Percentiles rank a stretch among this genome's conserved stretches.
These are phyloP conservation scores for Diplodia intermedia DNA, from an alignment of 2,329 filamentous ascomycete genomes.

Conservation along the genomic window DNA sequence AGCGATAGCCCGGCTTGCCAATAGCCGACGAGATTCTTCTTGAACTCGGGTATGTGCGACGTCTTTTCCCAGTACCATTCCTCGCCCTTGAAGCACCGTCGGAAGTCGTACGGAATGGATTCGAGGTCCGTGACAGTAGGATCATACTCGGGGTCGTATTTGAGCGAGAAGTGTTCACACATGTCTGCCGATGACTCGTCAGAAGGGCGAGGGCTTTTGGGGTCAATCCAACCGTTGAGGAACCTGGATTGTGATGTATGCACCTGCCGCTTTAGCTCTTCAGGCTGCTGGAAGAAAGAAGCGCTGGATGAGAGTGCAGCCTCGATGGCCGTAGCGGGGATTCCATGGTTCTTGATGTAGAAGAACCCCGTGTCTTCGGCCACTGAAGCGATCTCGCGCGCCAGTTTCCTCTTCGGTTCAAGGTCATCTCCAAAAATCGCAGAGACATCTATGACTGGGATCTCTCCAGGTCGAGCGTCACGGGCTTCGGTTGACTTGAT, in stretches of 20 bases:
- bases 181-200: slow-evolving; percentile 43
- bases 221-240: slow-evolving; percentile 52
- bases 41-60: slow-evolving; percentile 57
- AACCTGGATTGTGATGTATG: slow-evolving; percentile 50
- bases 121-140: slow-evolving; percentile 51
- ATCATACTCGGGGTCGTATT: slow-evolving; percentile 59
- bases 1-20: slow-evolving; percentile 59
- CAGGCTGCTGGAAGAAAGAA: slow-evolving; percentile 43
- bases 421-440: slow-evolving; percentile 47
- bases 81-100: slow-evolving; percentile 46
- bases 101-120: slow-evolving; percentile 41
- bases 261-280: slow-evolving; percentile 47
- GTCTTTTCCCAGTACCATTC: slow-evolving; percentile 63
- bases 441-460: slow-evolving; percentile 44
- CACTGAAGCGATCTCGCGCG: slow-evolving; percentile 37
- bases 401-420: slow-evolving; percentile 50
- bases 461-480: slow-evolving; percentile 44
- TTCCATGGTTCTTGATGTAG: slow-evolving; percentile 38
- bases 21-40: slow-evolving; percentile 55
- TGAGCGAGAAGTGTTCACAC: slow-evolving; percentile 47
- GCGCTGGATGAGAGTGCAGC: slow-evolving; percentile 42
- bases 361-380: slow-evolving; percentile 35
- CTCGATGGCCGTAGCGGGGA: slow-evolving; percentile 50
- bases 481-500: slow-evolving; percentile 18
- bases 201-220: slow-evolving; percentile 47